phyloP scores from a whole-genome alignment of 306 rosid genomes.

The Oxytropis ochrocephala region DNA sequence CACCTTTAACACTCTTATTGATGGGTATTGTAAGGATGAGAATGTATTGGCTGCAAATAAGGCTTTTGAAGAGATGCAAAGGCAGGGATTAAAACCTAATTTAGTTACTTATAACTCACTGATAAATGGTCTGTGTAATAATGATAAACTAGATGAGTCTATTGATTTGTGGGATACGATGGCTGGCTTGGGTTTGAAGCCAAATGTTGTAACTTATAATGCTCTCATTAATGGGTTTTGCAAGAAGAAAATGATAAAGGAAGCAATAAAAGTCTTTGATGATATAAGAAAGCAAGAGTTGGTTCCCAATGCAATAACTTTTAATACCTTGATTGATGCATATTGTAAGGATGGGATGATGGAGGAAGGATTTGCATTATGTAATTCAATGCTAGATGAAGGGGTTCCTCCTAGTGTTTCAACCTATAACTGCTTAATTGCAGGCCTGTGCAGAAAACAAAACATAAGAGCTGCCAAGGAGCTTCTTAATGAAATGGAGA shows the following conservation, averaged over 20 bases:
- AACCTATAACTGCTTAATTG: conserved; percentile 62
- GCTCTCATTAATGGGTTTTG: conserved; percentile 60
- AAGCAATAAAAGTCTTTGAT: conserved; percentile 51
- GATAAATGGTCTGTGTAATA: conserved; percentile 52
- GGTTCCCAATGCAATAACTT: conserved; percentile 52
- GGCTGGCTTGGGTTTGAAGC: conserved; percentile 45
- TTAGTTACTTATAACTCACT: conserved; percentile 51
- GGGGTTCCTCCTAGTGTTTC: conserved; percentile 42
- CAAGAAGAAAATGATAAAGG: conserved; percentile 53
- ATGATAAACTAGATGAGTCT: conserved; percentile 52
- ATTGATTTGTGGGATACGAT: conserved; percentile 43
- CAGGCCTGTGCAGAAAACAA: conserved; percentile 47
- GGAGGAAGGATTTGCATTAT: conserved; percentile 45
- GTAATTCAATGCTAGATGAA: conserved; percentile 43
- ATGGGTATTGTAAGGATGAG: conserved; percentile 71
- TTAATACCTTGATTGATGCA: conserved; percentile 60
- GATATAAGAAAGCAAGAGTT: conserved; percentile 45
- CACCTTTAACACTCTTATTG: conserved; percentile 57
- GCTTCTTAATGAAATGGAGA: conserved; percentile 48
- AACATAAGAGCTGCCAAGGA: conserved; percentile 40
- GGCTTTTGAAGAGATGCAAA: conserved; percentile 60
- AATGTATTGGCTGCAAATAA: conserved; percentile 46
- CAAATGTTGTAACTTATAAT: conserved; percentile 57
- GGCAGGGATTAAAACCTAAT: conserved; percentile 53
- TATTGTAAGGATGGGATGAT: conserved; percentile 57